Conservation (phyloP, 148 eudicot genomes). For the Bassia scoparia region DNA sequence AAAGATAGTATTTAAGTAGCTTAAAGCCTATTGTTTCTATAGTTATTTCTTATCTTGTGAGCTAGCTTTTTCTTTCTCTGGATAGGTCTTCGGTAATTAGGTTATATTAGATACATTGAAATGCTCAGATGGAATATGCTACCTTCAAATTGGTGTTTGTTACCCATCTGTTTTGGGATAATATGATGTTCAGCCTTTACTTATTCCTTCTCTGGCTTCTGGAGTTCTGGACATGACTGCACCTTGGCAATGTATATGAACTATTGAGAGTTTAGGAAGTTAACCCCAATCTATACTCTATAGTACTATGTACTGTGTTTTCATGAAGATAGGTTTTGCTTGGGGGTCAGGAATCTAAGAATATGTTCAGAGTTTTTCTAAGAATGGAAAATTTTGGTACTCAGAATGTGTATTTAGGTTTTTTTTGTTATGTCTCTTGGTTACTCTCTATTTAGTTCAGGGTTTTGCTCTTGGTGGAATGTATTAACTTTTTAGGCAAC, state of each 20-base stretch:
- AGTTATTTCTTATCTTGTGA: neutral
- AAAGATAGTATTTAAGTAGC: neutral
- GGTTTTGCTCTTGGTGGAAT: neutral
- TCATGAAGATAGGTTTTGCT: too few species aligned
- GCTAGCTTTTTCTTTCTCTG: neutral
- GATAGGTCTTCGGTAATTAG: neutral
- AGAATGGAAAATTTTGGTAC: neutral
- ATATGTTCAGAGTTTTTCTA: neutral
- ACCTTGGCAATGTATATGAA: neutral
- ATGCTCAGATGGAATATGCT: neutral
- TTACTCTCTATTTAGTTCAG: neutral
- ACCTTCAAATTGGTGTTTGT: neutral
- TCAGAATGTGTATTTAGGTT: neutral
- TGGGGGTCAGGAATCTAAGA: too few species aligned
- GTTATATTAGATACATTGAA: neutral
- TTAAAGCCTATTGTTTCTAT: neutral
- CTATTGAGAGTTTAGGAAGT: neutral
- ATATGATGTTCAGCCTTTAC: neutral
- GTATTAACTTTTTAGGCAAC: too few species aligned
- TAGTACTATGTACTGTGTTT: neutral
- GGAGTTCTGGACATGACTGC: neutral
- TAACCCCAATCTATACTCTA: neutral
- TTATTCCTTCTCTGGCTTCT: neutral
- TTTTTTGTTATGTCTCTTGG: neutral
- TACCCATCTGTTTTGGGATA: neutral